Conservation (phyloP, 495 filamentous ascomycete species). For the Podospora tetraspora region DNA sequence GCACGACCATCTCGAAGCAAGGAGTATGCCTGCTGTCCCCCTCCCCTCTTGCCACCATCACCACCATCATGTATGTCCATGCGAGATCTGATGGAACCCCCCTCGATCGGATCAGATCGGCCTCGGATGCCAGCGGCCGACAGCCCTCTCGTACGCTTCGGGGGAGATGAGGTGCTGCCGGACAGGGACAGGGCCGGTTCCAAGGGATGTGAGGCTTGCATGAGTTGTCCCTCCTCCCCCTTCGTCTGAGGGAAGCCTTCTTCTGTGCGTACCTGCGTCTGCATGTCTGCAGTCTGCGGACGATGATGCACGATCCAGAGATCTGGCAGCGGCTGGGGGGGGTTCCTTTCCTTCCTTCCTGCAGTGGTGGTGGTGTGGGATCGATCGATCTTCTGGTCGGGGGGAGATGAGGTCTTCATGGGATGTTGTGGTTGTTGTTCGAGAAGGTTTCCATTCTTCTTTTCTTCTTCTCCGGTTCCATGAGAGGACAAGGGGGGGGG, state of each 20-base stretch:
- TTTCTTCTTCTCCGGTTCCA: background rate
- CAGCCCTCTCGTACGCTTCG: background rate
- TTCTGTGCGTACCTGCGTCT: background rate
- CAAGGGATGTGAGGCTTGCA: background rate
- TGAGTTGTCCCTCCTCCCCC: background rate
- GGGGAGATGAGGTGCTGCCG: slow-evolving; percentile 1
- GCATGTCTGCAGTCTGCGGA: background rate
- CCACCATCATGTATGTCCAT: background rate
- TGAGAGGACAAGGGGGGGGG: background rate
- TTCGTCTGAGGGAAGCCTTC: background rate
- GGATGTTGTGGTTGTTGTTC: background rate
- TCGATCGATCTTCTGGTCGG: background rate
- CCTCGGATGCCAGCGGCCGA: background rate
- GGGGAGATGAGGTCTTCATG: background rate
- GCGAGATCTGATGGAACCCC: slow-evolving; percentile 8
- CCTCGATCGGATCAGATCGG: background rate
- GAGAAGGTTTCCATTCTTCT: slow-evolving; percentile 7
- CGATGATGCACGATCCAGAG: slow-evolving; percentile 1
- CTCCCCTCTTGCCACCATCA: background rate
- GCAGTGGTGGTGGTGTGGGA: background rate
- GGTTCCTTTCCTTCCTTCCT: too few species aligned
- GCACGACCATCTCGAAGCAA: background rate
- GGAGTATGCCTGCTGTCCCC: background rate
- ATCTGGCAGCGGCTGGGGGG: background rate
- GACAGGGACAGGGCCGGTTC: slow-evolving; percentile 10